These are phyloP conservation scores for Ceratocystis papillata DNA, from an alignment of 2,329 filamentous ascomycete genomes.

Conservation along the genomic window DNA sequence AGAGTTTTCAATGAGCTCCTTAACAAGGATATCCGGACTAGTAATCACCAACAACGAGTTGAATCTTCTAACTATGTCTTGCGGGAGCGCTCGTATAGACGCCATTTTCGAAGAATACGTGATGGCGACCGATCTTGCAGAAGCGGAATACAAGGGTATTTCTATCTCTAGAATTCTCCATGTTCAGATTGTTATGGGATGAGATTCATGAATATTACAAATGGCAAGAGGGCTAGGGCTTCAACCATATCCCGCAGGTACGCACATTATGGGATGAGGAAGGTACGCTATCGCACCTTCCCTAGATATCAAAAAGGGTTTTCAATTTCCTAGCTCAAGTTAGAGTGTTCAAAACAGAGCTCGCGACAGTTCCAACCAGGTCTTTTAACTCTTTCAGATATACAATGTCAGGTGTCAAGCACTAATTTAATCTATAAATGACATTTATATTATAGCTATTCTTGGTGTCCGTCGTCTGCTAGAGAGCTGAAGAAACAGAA, in stretches of 20 bases:
- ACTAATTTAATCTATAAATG: too few relatives aligned
- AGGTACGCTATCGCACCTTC: not conserved
- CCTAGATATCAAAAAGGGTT: not conserved
- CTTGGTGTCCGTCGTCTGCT: not conserved
- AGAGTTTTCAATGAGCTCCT: constrained; percentile 68
- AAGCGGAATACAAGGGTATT: not conserved
- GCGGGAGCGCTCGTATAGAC: constrained; percentile 34
- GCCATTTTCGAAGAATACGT: constrained; percentile 33
- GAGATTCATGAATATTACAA: not conserved
- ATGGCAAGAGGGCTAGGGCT: constrained; percentile 17
- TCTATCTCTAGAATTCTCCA: not conserved
- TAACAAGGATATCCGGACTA: constrained; percentile 52
- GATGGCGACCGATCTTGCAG: not conserved
- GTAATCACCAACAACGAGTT: constrained; percentile 51
- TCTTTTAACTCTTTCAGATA: too few relatives aligned
- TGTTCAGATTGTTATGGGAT: constrained; percentile 6
- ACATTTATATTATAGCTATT: not conserved
- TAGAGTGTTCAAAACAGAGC: not conserved
- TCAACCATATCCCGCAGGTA: not conserved
- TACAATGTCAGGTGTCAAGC: too few relatives aligned
- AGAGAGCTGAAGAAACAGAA: not conserved
- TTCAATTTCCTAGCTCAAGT: not conserved
- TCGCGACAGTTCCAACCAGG: not conserved
- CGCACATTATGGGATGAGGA: not conserved
- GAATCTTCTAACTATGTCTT: constrained; percentile 44